Conservation (phyloP, 345 rosid species). For the Populus alba region DNA sequence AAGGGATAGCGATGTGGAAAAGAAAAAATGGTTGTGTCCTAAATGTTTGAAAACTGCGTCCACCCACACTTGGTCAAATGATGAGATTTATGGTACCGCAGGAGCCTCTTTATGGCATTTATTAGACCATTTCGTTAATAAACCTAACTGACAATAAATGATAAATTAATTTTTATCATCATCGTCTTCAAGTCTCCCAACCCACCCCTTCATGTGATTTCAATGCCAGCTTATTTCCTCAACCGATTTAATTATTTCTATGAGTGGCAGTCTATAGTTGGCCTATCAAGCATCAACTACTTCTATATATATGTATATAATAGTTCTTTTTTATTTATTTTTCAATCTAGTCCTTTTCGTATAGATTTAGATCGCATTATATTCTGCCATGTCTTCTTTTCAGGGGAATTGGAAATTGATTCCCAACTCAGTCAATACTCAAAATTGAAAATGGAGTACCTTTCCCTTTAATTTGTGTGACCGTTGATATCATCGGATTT, state of each 20-base stretch:
- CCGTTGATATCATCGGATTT: too few species aligned
- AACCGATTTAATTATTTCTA: background rate
- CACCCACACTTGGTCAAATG: conserved; percentile 42
- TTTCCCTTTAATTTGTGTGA: too few species aligned
- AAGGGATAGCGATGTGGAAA: conserved; percentile 8
- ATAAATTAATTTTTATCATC: conserved; percentile 26
- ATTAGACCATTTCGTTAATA: conserved; percentile 28
- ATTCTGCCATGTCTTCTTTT: too few species aligned
- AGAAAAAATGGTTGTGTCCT: conserved; percentile 35
- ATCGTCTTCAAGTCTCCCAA: conserved; percentile 25
- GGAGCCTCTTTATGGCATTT: conserved; percentile 35
- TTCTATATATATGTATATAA: background rate
- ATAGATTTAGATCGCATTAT: too few species aligned
- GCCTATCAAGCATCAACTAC: background rate
- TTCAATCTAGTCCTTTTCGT: too few species aligned
- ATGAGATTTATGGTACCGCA: conserved; percentile 26
- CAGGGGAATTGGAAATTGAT: too few species aligned
- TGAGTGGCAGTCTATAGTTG: background rate
- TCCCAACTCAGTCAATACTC: too few species aligned
- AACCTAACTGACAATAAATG: conserved; percentile 47
- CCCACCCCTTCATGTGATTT: conserved; percentile 23
- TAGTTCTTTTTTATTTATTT: too few species aligned
- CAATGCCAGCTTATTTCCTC: conserved; percentile 17
- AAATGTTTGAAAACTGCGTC: conserved; percentile 50
- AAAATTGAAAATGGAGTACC: too few species aligned